These are phyloP conservation scores for Diaporthe batatas DNA, from an alignment of 2,329 filamentous ascomycete species.

Conservation along the genomic window DNA sequence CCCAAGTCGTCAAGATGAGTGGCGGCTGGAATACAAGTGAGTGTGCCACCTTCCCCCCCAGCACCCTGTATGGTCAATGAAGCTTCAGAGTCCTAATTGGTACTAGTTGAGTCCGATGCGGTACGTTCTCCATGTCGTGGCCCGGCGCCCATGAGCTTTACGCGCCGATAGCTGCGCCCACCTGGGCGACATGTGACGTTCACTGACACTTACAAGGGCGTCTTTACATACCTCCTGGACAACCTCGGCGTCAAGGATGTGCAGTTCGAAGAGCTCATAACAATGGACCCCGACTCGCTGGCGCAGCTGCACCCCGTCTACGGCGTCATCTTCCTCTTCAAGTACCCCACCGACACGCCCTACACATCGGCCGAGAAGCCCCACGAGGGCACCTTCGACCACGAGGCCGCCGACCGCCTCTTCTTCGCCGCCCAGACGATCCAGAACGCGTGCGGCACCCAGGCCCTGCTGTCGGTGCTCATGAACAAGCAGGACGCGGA, in stretches of 20 bases:
- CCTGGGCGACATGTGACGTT: slow-evolving; percentile 50
- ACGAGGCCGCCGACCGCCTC: slow-evolving; percentile 78
- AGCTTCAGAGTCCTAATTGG: slow-evolving; percentile 22
- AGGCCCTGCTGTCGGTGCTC: slow-evolving; percentile 91
- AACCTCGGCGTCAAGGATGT: slow-evolving; percentile 91
- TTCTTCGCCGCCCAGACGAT: slow-evolving; percentile 99
- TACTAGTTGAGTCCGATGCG: slow-evolving; percentile 88
- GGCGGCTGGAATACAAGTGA: slow-evolving; percentile 94
- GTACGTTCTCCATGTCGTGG: slow-evolving; percentile 64
- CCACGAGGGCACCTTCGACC: slow-evolving; percentile 85
- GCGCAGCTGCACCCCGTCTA: slow-evolving; percentile 82
- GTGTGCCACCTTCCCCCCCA: slow-evolving; percentile 45
- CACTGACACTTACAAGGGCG: slow-evolving; percentile 71
- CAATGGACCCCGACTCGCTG: slow-evolving; percentile 83
- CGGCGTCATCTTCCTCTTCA: slow-evolving; percentile 99
- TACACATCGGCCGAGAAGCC: slow-evolving; percentile 74
- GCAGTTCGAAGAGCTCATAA: slow-evolving; percentile 96
- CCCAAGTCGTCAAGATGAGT: slow-evolving; percentile 65
- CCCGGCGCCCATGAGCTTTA: slow-evolving; percentile 44
- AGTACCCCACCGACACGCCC: slow-evolving; percentile 82
- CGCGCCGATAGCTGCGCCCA: background rate
- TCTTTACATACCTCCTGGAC: slow-evolving; percentile 97
- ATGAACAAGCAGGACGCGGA: slow-evolving; percentile 79
- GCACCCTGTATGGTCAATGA: background rate
- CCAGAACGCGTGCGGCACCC: slow-evolving; percentile 97